Base-by-base conservation (phyloP, 257 asterid species). In the Petrea volubilis region DNA sequence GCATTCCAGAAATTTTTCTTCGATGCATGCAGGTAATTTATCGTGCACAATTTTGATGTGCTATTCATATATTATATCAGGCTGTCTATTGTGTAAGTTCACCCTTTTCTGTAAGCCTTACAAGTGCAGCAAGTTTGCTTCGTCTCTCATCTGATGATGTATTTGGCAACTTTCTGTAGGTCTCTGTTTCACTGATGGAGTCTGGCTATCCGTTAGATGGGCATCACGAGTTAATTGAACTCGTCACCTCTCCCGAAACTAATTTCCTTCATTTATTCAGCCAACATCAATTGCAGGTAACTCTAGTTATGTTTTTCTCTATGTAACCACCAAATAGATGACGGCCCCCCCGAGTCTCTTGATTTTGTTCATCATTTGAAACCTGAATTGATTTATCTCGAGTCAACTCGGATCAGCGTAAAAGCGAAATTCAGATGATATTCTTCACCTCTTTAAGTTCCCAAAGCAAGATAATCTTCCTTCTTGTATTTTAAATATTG, bases 281-380 rank as follows among this genome's bases (percentile, higher is more conserved):
- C 86, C 97, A 84, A 86, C 88, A 81, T 24, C 99, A 95, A 74
- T 75, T 95, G 83, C 96, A 92, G 98, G 99, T 95, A 74, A 72
- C 78, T 17, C 13, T 7, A 21, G 57, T 57, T 71, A 1, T 1
- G 1, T 24, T 34, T 43, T 24, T 33, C 51, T 72, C 71, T 34
- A 0, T 52, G 36, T 47, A 59, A 62, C 34, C 50, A 15, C 29
- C 23, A 21, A 18, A 6, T 1, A 43, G 29, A 14, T 7, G 38
- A 68, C 36, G 34, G 20, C 14, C 34, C 23, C 34, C n/a, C n/a
- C n/a, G n/a, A n/a, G n/a, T n/a, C n/a, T n/a, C n/a, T n/a, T n/a
- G n/a, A n/a, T n/a, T n/a, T n/a, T n/a, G n/a, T n/a, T n/a, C n/a
- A n/a, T n/a, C n/a, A n/a, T n/a, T n/a, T n/a, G n/a, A n/a, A 49